Percentiles rank a stretch among this genome's conserved stretches.
These are phyloP conservation scores for Penicillium cinerascens DNA, from an alignment of 495 filamentous ascomycete species.

Conservation along the genomic window DNA sequence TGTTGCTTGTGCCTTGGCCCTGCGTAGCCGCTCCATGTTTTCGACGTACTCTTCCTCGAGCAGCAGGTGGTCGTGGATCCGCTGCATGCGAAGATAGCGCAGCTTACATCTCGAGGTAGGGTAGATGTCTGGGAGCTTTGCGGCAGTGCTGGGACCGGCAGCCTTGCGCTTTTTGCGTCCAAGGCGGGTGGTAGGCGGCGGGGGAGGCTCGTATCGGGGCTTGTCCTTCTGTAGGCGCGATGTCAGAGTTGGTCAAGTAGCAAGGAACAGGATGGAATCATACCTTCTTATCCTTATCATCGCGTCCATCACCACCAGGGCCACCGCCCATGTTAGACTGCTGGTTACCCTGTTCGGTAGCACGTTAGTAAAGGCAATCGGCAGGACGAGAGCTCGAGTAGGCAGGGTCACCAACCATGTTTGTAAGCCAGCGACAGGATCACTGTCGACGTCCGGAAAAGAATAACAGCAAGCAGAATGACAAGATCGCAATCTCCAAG, in stretches of 20 bases:
- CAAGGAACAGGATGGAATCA: slow-evolving; percentile 11
- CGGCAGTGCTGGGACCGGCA: slow-evolving; percentile 85
- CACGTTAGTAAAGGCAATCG: slow-evolving; percentile 20
- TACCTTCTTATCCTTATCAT: slow-evolving; percentile 97
- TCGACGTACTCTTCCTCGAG: slow-evolving; percentile 98
- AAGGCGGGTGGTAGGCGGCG: slow-evolving; percentile 92
- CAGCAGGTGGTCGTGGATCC: slow-evolving; percentile 94
- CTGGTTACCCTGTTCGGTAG: slow-evolving; percentile 56
- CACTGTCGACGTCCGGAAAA: slow-evolving; percentile 11
- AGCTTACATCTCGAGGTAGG: slow-evolving; percentile 97
- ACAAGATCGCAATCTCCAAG: not conserved
- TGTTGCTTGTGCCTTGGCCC: slow-evolving; percentile 79
- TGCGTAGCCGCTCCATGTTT: slow-evolving; percentile 93
- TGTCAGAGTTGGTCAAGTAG: slow-evolving; percentile 7
- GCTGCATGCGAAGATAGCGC: slow-evolving; percentile 94
- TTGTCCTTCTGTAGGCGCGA: slow-evolving; percentile 77
- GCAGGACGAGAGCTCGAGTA: slow-evolving; percentile 6
- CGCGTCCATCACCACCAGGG: slow-evolving; percentile 68
- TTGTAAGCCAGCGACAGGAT: slow-evolving; percentile 21
- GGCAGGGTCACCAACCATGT: slow-evolving; percentile 34
- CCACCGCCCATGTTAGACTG: slow-evolving; percentile 80
- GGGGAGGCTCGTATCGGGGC: slow-evolving; percentile 98
- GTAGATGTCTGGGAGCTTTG: slow-evolving; percentile 89
- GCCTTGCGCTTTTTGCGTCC: slow-evolving; percentile 97
- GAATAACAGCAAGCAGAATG: not conserved